Conservation (phyloP, 495 filamentous ascomycete species). For the Talaromyces nanjingensis region DNA sequence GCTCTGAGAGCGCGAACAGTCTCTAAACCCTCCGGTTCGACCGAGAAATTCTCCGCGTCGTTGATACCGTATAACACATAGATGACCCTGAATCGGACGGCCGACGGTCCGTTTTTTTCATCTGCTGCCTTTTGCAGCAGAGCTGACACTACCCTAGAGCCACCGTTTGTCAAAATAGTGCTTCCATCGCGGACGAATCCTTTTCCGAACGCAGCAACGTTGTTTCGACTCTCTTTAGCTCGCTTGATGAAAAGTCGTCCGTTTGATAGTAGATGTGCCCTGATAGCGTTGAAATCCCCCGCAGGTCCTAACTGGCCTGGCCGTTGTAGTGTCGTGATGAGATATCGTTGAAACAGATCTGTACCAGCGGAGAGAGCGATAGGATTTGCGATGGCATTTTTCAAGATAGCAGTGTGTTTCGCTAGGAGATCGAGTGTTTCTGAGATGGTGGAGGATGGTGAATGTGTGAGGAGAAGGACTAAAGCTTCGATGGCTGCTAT, state of each 20-base stretch:
- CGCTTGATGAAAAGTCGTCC: conserved; percentile 75
- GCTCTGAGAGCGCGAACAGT: conserved; percentile 62
- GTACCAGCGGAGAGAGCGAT: conserved; percentile 87
- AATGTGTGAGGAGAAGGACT: conserved; percentile 71
- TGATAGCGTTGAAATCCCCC: conserved; percentile 72
- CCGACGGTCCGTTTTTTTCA: conserved; percentile 44
- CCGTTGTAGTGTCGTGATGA: conserved; percentile 63
- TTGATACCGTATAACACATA: conserved; percentile 54
- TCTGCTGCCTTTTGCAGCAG: conserved; percentile 69
- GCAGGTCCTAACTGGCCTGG: conserved; percentile 45
- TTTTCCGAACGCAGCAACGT: conserved; percentile 72
- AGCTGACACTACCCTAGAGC: conserved; percentile 73
- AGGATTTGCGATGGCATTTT: conserved; percentile 70
- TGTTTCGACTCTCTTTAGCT: conserved; percentile 76
- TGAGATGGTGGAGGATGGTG: conserved; percentile 74
- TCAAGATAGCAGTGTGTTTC: conserved; percentile 65
- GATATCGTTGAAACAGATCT: conserved; percentile 90
- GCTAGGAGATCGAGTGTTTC: conserved; percentile 84
- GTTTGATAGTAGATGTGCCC: conserved; percentile 76
- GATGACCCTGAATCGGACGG: conserved; percentile 72
- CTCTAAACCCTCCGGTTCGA: conserved; percentile 50
- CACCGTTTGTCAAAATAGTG: conserved; percentile 81
- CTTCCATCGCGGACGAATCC: conserved; percentile 69
- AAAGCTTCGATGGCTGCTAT: conserved; percentile 93
- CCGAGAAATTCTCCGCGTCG: conserved; percentile 23